Conservation (phyloP, 768 basidiomycete species). For the Mrakia hoshinonis region DNA sequence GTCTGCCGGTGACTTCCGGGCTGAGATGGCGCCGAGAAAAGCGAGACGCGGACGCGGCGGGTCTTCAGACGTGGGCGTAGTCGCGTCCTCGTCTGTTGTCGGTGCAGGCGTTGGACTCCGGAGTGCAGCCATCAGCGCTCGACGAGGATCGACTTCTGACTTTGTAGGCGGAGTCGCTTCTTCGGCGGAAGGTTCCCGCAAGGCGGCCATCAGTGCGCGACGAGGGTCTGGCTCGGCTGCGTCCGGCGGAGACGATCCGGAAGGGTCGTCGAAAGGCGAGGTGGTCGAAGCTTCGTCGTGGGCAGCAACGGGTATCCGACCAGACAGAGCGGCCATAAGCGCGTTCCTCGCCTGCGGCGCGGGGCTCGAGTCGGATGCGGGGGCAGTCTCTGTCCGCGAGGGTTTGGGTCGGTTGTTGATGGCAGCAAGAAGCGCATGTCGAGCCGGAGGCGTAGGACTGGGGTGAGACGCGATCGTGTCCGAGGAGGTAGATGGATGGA, state of each 20-base stretch:
- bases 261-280: too few relatives aligned
- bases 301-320: not conserved
- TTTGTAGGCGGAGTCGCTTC: not conserved
- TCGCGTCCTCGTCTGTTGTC: too few relatives aligned
- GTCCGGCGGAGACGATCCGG: not conserved
- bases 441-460: not conserved
- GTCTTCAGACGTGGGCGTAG: too few relatives aligned
- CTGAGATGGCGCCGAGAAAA: too few relatives aligned
- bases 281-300: not conserved
- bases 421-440: slow-evolving; percentile 1
- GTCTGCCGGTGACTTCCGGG: too few relatives aligned
- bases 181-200: not conserved
- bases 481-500: not conserved
- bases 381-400: not conserved
- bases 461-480: not conserved
- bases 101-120: not conserved
- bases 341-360: not conserved
- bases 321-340: slow-evolving; percentile 18
- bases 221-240: not conserved
- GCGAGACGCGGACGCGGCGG: too few relatives aligned
- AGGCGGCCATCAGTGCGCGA: slow-evolving; percentile 12
- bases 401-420: not conserved
- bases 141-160: not conserved
- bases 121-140: slow-evolving; percentile 13
- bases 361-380: not conserved